Percentiles rank a stretch among this genome's conserved stretches.
These are phyloP conservation scores for Smallanthus sonchifolius DNA, from an alignment of 129 eudicot genomes.

Conservation along the genomic window DNA sequence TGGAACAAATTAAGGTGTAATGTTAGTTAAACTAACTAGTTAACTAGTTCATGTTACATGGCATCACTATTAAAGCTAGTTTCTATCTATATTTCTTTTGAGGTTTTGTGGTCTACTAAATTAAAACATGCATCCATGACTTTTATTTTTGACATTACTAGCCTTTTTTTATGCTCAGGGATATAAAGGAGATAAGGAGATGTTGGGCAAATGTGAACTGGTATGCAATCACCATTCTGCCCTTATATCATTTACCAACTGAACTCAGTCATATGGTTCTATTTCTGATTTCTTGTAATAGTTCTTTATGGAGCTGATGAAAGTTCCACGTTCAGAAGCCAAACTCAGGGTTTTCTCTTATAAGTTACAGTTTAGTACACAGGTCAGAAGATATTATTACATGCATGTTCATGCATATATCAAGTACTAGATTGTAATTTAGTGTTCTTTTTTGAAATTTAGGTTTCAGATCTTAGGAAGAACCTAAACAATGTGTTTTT, in stretches of 20 bases:
- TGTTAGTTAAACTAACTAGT: slow-evolving; percentile 1
- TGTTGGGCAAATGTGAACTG: slow-evolving; percentile 85
- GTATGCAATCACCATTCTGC: slow-evolving; percentile 29
- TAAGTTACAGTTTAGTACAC: slow-evolving; percentile 73
- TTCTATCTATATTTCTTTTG: background rate
- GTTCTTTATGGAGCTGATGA: slow-evolving; percentile 89
- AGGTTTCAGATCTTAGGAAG: slow-evolving; percentile 75
- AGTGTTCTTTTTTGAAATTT: slow-evolving; percentile 5
- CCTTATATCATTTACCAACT: slow-evolving; percentile 6
- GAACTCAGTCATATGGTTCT: slow-evolving; percentile 1
- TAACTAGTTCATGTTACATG: slow-evolving; percentile 11
- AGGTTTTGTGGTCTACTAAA: background rate
- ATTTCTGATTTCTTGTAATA: slow-evolving; percentile 27
- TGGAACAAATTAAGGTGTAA: slow-evolving; percentile 79
- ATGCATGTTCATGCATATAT: slow-evolving; percentile 5
- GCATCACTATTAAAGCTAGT: background rate
- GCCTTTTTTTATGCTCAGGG: slow-evolving; percentile 45
- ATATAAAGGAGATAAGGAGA: slow-evolving; percentile 67
- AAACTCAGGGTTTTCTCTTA: slow-evolving; percentile 84
- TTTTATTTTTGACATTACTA: slow-evolving; percentile 15
- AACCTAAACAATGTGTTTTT: slow-evolving; percentile 53
- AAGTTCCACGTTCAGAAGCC: slow-evolving; percentile 79
- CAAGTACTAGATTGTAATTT: slow-evolving; percentile 7
- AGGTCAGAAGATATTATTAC: slow-evolving; percentile 43
- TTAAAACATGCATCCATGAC: background rate